phyloP scores from a whole-genome alignment of 2,329 filamentous ascomycete genomes.

The Diaporthe sp. region DNA sequence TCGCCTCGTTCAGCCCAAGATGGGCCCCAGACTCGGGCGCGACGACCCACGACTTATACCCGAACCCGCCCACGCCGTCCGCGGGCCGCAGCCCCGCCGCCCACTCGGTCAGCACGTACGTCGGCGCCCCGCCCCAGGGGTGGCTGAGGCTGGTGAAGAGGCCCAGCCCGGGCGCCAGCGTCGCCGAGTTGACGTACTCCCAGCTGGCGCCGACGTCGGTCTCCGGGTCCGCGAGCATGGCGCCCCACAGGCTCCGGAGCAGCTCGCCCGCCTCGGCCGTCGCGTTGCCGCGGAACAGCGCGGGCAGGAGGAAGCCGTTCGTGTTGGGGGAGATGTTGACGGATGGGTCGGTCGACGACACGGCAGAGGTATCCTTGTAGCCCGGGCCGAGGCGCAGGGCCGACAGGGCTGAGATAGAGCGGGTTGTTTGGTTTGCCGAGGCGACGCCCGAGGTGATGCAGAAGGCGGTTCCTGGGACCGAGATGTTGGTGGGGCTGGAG shows the following conservation, averaged over 20 bases:
- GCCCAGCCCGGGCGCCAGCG: conserved; percentile 54
- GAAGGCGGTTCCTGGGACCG: conserved; percentile 40
- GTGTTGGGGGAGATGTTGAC: conserved; percentile 60
- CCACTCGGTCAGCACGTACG: conserved; percentile 57
- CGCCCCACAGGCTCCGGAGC: conserved; percentile 54
- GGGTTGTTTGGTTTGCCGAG: conserved; percentile 19
- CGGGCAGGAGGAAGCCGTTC: conserved; percentile 55
- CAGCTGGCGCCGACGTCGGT: conserved; percentile 56
- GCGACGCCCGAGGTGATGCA: conserved; percentile 43
- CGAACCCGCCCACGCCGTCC: not conserved
- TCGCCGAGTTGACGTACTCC: conserved; percentile 56
- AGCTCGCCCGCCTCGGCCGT: conserved; percentile 47
- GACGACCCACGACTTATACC: conserved; percentile 8
- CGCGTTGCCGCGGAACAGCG: conserved; percentile 49
- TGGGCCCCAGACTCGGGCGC: not conserved
- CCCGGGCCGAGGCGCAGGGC: conserved; percentile 39
- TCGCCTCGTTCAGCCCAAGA: conserved; percentile 1
- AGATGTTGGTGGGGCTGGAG: conserved; percentile 34
- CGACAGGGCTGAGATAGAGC: conserved; percentile 37
- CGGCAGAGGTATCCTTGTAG: conserved; percentile 41
- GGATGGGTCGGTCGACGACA: conserved; percentile 13
- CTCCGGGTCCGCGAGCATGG: conserved; percentile 53
- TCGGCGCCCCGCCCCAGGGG: conserved; percentile 59
- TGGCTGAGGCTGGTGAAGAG: conserved; percentile 58
- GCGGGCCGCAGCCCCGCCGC: conserved; percentile 33